Evolutionary conservation across 2,329 filamentous ascomycete genomes (phyloP), one percentile per base, ranked within the genome.

Genomic region (Rutstroemia sp.): DNA sequence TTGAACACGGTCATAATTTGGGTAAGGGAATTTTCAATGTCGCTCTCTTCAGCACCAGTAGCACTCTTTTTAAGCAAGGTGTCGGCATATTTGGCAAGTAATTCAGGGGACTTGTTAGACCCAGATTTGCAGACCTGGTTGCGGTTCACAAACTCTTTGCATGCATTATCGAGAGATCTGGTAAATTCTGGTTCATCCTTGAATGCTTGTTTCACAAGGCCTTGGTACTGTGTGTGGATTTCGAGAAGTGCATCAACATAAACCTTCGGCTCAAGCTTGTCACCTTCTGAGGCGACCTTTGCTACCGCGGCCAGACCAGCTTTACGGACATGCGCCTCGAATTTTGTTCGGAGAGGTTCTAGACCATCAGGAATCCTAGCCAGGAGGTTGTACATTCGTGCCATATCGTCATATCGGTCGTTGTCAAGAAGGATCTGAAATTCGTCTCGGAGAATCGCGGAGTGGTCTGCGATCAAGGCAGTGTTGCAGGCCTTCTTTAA

Each of bases 1-100:
- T 97, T 97, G 82, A 99, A 99, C 55, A 99, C 90, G 1, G 92
- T 96, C 94, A 99, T 99, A 67, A 99, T 94, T 71, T 96, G 89
- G 19, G 83, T 84, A 30, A 97, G 77, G 34, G 90, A 87, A 63
- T 87, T 86, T 74, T 99, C 94, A 66, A 97, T 80, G 68, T 99
- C 92, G 34, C 89, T 87, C 69, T 99, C 94, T 69, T 97, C 94
- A 14, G 91, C 89, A 65, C 91, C 90, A 65, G 92, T 95, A 30
- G 88, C 88, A 63, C 89, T 92, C 78, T 96, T 96, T 73, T 94
- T 92, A 51, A 99, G 78, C 34, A 99, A 76, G 9, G 91, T 86
- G 71, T 99, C 94, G 34, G 92, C 89, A 71, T 99, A 97, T 73
- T 96, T 96, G 69, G 94, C 92, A 39, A 99, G 78, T 41, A 99